Evolutionary conservation across 1,284 basidiomycete species (phyloP), one percentile per base, ranked within the genome.

Genomic region (Leucoagaricus sp.): DNA sequence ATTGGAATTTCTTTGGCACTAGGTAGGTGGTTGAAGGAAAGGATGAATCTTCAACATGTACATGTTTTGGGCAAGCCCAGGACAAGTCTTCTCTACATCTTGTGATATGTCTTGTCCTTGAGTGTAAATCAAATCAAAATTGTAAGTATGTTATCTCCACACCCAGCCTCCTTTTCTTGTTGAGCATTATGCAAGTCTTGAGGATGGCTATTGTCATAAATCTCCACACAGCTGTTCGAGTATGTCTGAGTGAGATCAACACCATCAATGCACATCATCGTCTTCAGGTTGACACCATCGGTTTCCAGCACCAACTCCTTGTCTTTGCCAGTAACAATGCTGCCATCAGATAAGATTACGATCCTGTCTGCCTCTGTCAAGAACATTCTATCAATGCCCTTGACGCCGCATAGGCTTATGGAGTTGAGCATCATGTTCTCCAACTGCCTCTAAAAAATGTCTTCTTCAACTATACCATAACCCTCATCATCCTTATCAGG

Each of bases 291-390:
- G 74, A 95, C 85, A 61, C 97, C 97, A 64, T 98, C 96, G 10
- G 97, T 99, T 73, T 99, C 97, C 66, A 99, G 75, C 53, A 96
- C 93, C 95, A 96, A 99, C 74, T 99, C 96, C 66, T 87, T 87
- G 67, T 88, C 83, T 55, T 76, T 71, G 23, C 79, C 82, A 45
- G 78, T 73, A 58, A 79, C 75, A 62, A 92, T 85, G 50, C 75
- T 81, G 23, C 91, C 90, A 55, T 89, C 83, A 2, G 82, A 73
- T 13, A 86, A 78, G 46, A 87, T 78, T 45, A 80, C 79, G 46
- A 91, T 84, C 75, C 90, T 93, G 74, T 96, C 91, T 69, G 96
- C 87, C 65, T 93, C 83, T 60, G 92, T 82, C 71, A 99, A 86
- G 85, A 98, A 99, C 40, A 98, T 96, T 68, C 96, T 89, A 51